phyloP scores from a whole-genome alignment of 2,329 filamentous ascomycete genomes.

The Calonectria multiphialidica region DNA sequence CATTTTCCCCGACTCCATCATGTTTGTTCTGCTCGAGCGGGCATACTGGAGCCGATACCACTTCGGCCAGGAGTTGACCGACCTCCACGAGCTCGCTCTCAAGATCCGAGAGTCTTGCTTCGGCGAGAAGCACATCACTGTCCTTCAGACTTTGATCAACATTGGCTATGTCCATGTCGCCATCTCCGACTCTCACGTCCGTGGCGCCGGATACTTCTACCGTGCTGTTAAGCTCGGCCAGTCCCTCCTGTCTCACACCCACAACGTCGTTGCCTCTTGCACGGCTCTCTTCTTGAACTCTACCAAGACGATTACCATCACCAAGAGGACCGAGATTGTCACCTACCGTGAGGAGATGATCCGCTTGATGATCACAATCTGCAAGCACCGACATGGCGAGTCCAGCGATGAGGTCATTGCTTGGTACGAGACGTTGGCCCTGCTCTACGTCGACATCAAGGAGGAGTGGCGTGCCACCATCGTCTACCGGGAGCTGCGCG shows the following conservation, averaged over 20 bases:
- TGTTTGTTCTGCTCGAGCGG: slow-evolving; percentile 51
- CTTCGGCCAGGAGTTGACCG: slow-evolving; percentile 37
- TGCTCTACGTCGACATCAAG: slow-evolving; percentile 51
- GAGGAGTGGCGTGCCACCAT: slow-evolving; percentile 49
- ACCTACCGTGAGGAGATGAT: slow-evolving; percentile 54
- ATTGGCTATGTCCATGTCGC: slow-evolving; percentile 49
- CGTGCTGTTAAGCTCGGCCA: slow-evolving; percentile 49
- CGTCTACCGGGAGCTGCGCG: slow-evolving; percentile 49
- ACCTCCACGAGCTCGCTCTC: slow-evolving; percentile 49
- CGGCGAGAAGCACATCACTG: slow-evolving; percentile 49
- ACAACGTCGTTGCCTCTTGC: slow-evolving; percentile 49
- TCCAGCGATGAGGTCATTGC: slow-evolving; percentile 51
- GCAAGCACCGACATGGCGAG: slow-evolving; percentile 48
- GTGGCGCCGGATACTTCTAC: slow-evolving; percentile 51
- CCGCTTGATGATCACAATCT: slow-evolving; percentile 52
- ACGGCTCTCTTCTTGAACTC: slow-evolving; percentile 50
- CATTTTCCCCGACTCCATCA: slow-evolving; percentile 51
- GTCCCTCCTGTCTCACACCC: slow-evolving; percentile 46
- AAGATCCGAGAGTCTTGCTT: slow-evolving; percentile 51
- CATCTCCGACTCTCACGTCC: slow-evolving; percentile 33
- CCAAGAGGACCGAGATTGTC: slow-evolving; percentile 49
- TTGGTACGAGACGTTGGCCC: slow-evolving; percentile 52
- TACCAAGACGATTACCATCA: slow-evolving; percentile 50
- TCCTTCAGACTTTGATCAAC: slow-evolving; percentile 52
- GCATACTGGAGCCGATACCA: slow-evolving; percentile 46